Base-by-base conservation (phyloP, 768 basidiomycete species). In the Saitozyma podzolica region DNA sequence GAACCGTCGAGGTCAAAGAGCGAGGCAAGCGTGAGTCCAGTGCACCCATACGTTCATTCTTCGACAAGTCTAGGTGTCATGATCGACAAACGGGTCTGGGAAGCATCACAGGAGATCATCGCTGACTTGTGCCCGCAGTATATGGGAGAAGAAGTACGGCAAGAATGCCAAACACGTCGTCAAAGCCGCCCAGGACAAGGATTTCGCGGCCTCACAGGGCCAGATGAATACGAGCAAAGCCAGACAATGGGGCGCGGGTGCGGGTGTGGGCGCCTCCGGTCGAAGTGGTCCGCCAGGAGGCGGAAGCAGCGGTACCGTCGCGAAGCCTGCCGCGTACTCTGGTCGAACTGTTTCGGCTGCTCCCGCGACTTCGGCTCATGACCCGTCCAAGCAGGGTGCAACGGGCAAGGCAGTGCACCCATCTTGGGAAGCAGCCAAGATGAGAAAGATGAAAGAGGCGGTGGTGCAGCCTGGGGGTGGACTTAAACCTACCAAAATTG, bases 91-190 rank as follows among this genome's bases (percentile, higher is more conserved):
- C 29, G 29, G 29, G 29, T 4, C n/a, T n/a, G 20, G 13, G 3
- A 4, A 52, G 50, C 50, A 52, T 52, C 50, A 16, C 50, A 16
- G 19, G 41, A 54, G 14, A 45, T 49, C 62, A 41, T 17, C 55
- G 61, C 62, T 70, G 40, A 57, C 11, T 13, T 54, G 10, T 43
- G 48, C 71, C 42, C 39, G 19, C 29, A 97, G 94, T 2, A 96
- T 98, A 68, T 97, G 95, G 94, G 95, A 97, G 81, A 94, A 92
- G 82, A 97, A 93, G 79, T 98, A 86, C 70, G 95, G 95, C 53
- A 85, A 83, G 63, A 86, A 87, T 64, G 94, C 95, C 20, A 96
- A 95, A 76, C 95, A 98, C 78, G 84, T 94, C 80, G 89, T 89
- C 80, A 88, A 86, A 67, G 78, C 81, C 63, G 75, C 72, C 49